Percentiles rank a stretch among this genome's conserved stretches.
These are phyloP conservation scores for Cryoendolithus antarcticus DNA, from an alignment of 2,329 filamentous ascomycete species.

Conservation along the genomic window DNA sequence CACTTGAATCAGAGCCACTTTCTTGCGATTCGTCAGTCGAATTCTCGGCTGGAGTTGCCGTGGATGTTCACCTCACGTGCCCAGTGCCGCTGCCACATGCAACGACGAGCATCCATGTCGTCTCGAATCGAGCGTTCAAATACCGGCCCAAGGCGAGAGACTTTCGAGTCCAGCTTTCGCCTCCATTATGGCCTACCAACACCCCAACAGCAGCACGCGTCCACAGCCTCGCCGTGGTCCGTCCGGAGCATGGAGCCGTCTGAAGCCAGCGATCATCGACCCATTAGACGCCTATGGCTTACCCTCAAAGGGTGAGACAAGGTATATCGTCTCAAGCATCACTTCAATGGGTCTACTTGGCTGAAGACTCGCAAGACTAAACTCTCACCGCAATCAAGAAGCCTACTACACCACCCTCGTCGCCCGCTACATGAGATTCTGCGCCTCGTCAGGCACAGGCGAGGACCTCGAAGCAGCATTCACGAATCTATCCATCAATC, in stretches of 20 bases:
- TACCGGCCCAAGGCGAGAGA: too few species aligned
- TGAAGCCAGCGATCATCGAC: conserved; percentile 64
- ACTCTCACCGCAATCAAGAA: conserved; percentile 65
- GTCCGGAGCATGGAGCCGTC: conserved; percentile 53
- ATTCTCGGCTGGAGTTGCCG: too few species aligned
- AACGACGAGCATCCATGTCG: too few species aligned
- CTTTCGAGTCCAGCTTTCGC: too few species aligned
- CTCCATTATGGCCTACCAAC: too few species aligned
- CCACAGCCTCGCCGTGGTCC: conserved; percentile 21
- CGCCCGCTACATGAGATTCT: conserved; percentile 81
- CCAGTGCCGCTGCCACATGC: too few species aligned
- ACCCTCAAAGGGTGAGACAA: conserved; percentile 80
- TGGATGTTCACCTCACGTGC: too few species aligned
- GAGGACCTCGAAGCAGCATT: conserved; percentile 67
- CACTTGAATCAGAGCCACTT: too few species aligned
- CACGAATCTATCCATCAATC: conserved; percentile 43
- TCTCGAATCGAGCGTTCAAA: too few species aligned
- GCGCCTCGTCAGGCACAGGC: conserved; percentile 58
- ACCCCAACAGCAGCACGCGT: conserved; percentile 3
- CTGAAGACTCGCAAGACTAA: conserved; percentile 23
- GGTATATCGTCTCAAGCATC: conserved; percentile 37
- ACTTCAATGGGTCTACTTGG: neutral
- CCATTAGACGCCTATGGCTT: conserved; percentile 71
- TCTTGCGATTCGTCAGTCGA: too few species aligned
- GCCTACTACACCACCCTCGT: conserved; percentile 78